These are phyloP conservation scores for Guadua angustifolia DNA, from an alignment of 176 grass and related monocot species.

Conservation along the genomic window DNA sequence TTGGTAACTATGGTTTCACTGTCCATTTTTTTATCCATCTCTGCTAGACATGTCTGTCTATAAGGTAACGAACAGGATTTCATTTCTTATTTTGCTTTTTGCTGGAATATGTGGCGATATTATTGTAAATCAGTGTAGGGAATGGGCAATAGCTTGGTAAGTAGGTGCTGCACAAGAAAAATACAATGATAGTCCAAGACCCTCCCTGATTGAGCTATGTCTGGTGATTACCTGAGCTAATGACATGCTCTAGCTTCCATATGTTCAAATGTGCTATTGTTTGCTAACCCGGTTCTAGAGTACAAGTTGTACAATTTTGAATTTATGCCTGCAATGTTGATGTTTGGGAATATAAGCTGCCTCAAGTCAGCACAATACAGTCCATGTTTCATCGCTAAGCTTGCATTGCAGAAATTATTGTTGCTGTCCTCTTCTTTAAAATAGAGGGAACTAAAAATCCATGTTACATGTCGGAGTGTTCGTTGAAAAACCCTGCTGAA, in stretches of 20 bases:
- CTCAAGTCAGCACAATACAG: background rate
- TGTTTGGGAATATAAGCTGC: conserved; percentile 2
- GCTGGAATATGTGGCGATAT: conserved; percentile 45
- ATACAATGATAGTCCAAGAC: conserved; percentile 28
- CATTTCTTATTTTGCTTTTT: conserved; percentile 37
- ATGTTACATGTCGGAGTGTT: background rate
- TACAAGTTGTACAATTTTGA: background rate
- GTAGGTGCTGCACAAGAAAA: conserved; percentile 36
- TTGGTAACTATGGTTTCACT: background rate
- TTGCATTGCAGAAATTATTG: background rate
- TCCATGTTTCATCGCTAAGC: background rate
- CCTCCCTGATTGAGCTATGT: conserved; percentile 42
- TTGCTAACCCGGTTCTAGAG: conserved; percentile 3
- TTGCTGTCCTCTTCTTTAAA: background rate
- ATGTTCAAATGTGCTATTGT: background rate
- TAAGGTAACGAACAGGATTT: conserved; percentile 36
- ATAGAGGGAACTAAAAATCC: background rate
- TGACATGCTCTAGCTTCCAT: background rate
- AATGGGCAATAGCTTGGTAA: conserved; percentile 53
- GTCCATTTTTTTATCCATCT: conserved; percentile 52
- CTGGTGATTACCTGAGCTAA: background rate
- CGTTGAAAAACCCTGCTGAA: background rate
- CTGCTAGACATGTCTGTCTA: conserved; percentile 33
- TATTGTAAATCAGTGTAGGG: conserved; percentile 53
- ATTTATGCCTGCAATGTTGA: background rate